Evolutionary conservation across 768 basidiomycete genomes (phyloP), one percentile per base, ranked within the genome.

Genomic region (Lentinus tigrinus): DNA sequence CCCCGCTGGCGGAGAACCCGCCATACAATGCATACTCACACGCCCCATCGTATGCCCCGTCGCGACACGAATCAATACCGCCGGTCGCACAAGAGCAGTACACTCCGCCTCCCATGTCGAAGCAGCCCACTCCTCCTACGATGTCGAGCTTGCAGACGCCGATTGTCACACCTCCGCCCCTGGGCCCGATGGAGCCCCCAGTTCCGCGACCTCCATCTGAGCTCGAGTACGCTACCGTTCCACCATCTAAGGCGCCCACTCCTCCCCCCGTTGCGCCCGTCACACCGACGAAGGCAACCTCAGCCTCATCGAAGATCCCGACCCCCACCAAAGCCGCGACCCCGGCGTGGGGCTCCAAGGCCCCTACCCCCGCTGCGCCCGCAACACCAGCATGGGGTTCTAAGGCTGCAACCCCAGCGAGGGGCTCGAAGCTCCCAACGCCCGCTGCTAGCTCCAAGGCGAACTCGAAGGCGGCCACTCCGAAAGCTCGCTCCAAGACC

Each of bases 381-480:
- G 53, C 59, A 44, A 59, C 56, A 31, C 48, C 63, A 27, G 23
- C 55, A 36, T 51, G 59, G 40, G 51, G 56, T 14, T 63, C 63
- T 14, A 54, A 57, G 48, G 60, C 54, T 1, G 54, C 62, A 5
- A 61, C 60, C 2, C 51, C 56, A 3, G 46, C 62, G 5, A 60
- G 61, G 26, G 34, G 39, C 6, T 65, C 67, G 40, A 66, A 62
- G 54, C 37, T 58, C 24, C 47, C 68, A 13, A 67, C 66, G 13
- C 61, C 66, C 2, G 53, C 57, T 2, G 46, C 59, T 7, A 38
- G 47, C n/a, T 61, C 62, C 24, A 67, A 64, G 42, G 46, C 59
- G n/a, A 38, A 50, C n/a, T 61, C 62, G 24, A 67, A 64, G 42
- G 58, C 55, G 1, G 47, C 66, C 16, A 65, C 66, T 9, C 65